These are phyloP conservation scores for Myxozyma mucilagina DNA, from an alignment of 805 yeast genomes.

Conservation along the genomic window DNA sequence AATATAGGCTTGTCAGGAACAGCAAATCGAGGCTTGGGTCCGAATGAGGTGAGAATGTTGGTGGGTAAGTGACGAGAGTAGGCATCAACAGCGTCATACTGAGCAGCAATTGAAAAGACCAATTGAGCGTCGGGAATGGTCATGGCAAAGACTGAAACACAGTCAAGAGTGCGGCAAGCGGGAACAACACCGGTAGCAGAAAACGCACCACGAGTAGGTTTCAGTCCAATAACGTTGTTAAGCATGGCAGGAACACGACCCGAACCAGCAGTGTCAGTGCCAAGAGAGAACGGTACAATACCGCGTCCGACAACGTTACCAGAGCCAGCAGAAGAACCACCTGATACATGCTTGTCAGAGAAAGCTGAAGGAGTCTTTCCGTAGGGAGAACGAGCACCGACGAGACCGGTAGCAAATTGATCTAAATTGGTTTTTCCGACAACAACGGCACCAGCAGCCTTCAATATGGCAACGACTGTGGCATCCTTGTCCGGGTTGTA, in stretches of 20 bases:
- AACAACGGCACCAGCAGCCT: slow-evolving; percentile 88
- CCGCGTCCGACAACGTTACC: slow-evolving; percentile 90
- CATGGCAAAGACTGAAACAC: slow-evolving; percentile 82
- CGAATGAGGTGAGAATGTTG: slow-evolving; percentile 61
- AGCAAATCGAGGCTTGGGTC: slow-evolving; percentile 64
- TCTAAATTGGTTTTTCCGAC: slow-evolving; percentile 94
- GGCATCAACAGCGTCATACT: slow-evolving; percentile 72
- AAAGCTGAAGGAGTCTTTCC: slow-evolving; percentile 86
- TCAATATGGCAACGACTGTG: slow-evolving; percentile 67
- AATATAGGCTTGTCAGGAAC: slow-evolving; percentile 73
- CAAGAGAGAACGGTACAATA: slow-evolving; percentile 81
- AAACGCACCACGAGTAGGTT: slow-evolving; percentile 87
- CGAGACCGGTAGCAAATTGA: slow-evolving; percentile 96
- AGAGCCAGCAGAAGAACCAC: slow-evolving; percentile 97
- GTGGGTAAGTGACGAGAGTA: slow-evolving; percentile 76
- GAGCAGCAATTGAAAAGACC: slow-evolving; percentile 67
- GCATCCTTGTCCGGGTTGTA: slow-evolving; percentile 73
- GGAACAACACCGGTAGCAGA: slow-evolving; percentile 94
- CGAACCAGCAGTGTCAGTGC: slow-evolving; percentile 98
- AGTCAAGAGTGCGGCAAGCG: slow-evolving; percentile 92
- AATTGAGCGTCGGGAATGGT: slow-evolving; percentile 81
- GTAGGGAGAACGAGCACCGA: slow-evolving; percentile 93
- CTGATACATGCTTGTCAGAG: slow-evolving; percentile 74
- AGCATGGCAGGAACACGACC: slow-evolving; percentile 97
- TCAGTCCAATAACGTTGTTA: slow-evolving; percentile 87